Evolutionary conservation across 2,329 filamentous ascomycete species (phyloP).

Genomic region (Hymenoscyphus occultus): DNA sequence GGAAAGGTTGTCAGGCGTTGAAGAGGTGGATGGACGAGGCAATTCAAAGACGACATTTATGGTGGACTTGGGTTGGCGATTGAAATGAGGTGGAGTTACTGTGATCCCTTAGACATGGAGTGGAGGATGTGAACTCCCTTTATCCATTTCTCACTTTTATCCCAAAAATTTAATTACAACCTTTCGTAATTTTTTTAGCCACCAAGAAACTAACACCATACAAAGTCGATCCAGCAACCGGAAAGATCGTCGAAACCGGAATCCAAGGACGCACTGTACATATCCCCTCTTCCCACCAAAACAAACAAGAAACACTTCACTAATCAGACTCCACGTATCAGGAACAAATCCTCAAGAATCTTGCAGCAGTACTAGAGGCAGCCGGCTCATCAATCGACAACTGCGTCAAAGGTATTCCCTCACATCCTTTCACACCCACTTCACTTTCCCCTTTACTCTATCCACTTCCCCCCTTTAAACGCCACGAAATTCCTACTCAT

Average conservation of each 20-base stretch:
- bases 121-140: no score
- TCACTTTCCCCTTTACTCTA: background rate
- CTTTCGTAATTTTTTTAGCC: no score
- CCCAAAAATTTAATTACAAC: no score
- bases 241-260: slow-evolving; percentile 53
- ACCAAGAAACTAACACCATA: background rate
- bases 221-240: slow-evolving; percentile 50
- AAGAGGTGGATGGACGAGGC: background rate
- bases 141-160: no score
- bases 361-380: slow-evolving; percentile 56
- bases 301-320: background rate
- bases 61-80: no score
- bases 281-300: background rate
- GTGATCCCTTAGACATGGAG: no score
- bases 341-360: slow-evolving; percentile 57
- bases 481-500: background rate
- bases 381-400: slow-evolving; percentile 58
- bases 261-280: slow-evolving; percentile 52
- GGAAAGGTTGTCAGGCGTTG: background rate
- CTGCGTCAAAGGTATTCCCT: slow-evolving; percentile 42
- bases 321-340: slow-evolving; percentile 12
- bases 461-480: background rate
- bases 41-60: no score
- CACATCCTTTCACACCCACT: background rate
- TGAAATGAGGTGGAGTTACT: no score